A percentile compares a stretch with the other conserved stretches of the same genome.
Evolutionary conservation across 805 yeast species (phyloP).

Genomic region (Cyberlindnera suaveolens): DNA sequence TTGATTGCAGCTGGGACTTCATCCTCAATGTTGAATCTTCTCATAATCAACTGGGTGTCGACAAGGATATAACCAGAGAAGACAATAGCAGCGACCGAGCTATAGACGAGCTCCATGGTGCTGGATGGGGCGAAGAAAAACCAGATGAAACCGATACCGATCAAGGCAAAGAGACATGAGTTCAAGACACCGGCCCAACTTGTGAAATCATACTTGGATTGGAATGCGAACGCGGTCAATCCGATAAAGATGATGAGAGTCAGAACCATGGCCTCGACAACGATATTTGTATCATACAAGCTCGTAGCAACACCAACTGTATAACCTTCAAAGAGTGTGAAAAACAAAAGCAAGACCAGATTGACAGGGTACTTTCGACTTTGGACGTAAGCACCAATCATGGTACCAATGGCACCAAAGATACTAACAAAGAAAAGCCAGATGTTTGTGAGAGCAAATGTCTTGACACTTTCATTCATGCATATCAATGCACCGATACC

Average conservation of each 20-base stretch:
- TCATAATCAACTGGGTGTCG: conserved; percentile 78
- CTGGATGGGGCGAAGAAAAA: conserved; percentile 56
- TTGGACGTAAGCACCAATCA: conserved; percentile 57
- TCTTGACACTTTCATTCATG: conserved; percentile 35
- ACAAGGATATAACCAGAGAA: conserved; percentile 68
- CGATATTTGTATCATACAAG: conserved; percentile 52
- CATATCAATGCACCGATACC: conserved; percentile 48
- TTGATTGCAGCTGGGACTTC: conserved; percentile 76
- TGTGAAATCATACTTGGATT: conserved; percentile 68
- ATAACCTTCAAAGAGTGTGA: conserved; percentile 73
- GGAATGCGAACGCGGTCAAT: conserved; percentile 69
- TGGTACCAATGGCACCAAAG: conserved; percentile 54
- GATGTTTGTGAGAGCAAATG: conserved; percentile 51
- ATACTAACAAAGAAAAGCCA: conserved; percentile 55
- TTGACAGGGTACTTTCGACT: conserved; percentile 68
- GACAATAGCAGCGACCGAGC: conserved; percentile 67
- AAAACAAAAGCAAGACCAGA: conserved; percentile 50
- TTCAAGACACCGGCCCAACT: conserved; percentile 56
- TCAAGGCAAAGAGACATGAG: conserved; percentile 56
- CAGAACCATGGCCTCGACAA: conserved; percentile 64
- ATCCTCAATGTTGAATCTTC: conserved; percentile 72
- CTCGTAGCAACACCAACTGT: conserved; percentile 63
- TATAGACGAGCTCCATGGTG: conserved; percentile 58
- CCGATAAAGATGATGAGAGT: conserved; percentile 72
- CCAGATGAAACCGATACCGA: conserved; percentile 66